Base-by-base conservation (phyloP, 73 alveolate genomes). In the Uronychia setigera region DNA sequence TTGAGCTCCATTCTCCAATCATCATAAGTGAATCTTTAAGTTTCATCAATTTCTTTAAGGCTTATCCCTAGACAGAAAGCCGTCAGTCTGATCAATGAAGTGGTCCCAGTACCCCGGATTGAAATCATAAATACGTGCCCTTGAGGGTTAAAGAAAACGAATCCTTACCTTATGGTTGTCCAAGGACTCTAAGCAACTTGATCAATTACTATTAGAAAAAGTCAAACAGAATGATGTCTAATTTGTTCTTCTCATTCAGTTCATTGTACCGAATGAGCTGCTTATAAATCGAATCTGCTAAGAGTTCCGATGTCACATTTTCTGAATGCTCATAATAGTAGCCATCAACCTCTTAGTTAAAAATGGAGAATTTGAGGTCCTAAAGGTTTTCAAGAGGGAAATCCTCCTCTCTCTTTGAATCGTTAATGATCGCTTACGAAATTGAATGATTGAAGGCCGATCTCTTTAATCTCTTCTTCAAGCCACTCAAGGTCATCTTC, bases 111-210 rank as follows among this genome's bases (percentile, higher is more conserved):
- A n/a, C 96, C 96, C 26, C 88, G 67, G 26, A 91, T 60, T 31
- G 95, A 95, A 0, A 93, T 74, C 27, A 93, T 58, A 14, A 93
- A 79, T 35, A 80, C 60, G 60, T 93, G 92, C 32, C 96, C 97
- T 35, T n/a, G n/a, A n/a, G n/a, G n/a, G n/a, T n/a, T n/a, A 46
- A 11, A 19, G 19, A 11, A 19, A 46, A 46, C n/a, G 19, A 11
- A 5, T 79, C 79, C 27, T 85, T 60, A 32, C 86, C 46, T 26
- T 88, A 33, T 35, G 67, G 67, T 19, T 46, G 67, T 19, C 67
- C 19, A 19, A 91, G 77, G n/a, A 89, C 91, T 79, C 96, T 74
- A 19, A 76, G 75, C 29, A 93, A 92, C 58, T 94, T 86, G 13
- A 91, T 34, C 0, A 92, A 60, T 59, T 93, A 95, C 19, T 78